Evolutionary conservation across 2,329 filamentous ascomycete species (phyloP).

Genomic region (Hirsutella minnesotensis): DNA sequence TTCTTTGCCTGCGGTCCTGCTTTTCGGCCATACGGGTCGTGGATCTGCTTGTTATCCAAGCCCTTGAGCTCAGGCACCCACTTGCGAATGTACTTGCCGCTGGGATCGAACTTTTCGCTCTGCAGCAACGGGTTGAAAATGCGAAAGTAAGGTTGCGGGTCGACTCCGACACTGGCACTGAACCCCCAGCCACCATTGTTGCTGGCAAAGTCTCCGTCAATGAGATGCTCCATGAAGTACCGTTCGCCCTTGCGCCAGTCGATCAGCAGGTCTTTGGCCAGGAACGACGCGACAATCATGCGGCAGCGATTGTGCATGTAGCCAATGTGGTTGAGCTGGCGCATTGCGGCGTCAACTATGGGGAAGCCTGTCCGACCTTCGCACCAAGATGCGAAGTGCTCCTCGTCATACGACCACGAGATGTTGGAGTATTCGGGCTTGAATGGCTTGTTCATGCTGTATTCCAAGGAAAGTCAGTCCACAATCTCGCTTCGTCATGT

Average conservation of each 20-base stretch:
- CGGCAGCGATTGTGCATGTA: constrained; percentile 82
- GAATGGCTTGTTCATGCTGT: constrained; percentile 47
- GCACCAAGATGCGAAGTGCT: constrained; percentile 63
- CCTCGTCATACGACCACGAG: constrained; percentile 63
- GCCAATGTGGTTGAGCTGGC: constrained; percentile 54
- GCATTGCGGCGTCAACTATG: constrained; percentile 79
- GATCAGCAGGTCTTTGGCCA: constrained; percentile 67
- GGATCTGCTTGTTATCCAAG: constrained; percentile 57
- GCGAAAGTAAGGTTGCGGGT: constrained; percentile 81
- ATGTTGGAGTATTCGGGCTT: constrained; percentile 80
- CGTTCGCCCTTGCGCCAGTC: constrained; percentile 76
- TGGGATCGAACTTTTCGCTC: constrained; percentile 72
- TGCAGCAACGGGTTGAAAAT: constrained; percentile 82
- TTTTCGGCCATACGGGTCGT: constrained; percentile 66
- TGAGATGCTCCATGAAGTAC: constrained; percentile 71
- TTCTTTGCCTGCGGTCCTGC: constrained; percentile 46
- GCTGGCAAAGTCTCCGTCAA: constrained; percentile 70
- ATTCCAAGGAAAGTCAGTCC: no score
- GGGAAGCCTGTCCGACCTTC: constrained; percentile 67
- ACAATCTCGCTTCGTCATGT: no score
- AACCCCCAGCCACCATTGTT: constrained; percentile 57
- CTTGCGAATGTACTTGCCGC: constrained; percentile 68
- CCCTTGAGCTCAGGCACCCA: constrained; percentile 68
- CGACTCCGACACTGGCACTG: constrained; percentile 57
- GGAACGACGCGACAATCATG: constrained; percentile 74